Percentiles rank a stretch among this genome's conserved stretches.
Conservation (phyloP, 352 stramenopile genomes). For the Globisporangium alternatum region DNA sequence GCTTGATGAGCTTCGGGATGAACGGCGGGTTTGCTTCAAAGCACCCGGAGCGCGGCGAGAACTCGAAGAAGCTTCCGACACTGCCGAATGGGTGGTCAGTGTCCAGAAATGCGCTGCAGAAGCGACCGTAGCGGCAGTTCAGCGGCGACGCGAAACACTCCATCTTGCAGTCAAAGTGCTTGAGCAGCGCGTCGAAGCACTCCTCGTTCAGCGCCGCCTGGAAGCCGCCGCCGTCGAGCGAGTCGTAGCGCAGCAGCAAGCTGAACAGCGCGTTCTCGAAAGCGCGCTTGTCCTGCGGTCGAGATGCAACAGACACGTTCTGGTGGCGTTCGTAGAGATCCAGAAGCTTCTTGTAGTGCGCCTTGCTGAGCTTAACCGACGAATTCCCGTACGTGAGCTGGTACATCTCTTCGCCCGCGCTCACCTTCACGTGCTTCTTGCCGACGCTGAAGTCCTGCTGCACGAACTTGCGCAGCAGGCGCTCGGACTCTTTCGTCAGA, state of each 20-base stretch:
- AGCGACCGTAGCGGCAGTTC: constrained; percentile 90
- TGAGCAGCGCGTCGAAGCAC: constrained; percentile 90
- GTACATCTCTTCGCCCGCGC: constrained; percentile 29
- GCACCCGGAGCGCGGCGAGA: constrained; percentile 76
- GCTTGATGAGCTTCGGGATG: constrained; percentile 89
- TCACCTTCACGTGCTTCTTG: constrained; percentile 51
- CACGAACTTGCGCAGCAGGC: constrained; percentile 46
- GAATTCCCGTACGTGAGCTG: constrained; percentile 63
- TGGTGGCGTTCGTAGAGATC: constrained; percentile 69
- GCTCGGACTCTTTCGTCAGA: constrained; percentile 50
- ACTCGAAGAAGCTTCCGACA: constrained; percentile 93
- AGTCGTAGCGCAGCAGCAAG: constrained; percentile 90
- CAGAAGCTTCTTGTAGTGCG: constrained; percentile 87
- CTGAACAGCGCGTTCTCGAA: constrained; percentile 87
- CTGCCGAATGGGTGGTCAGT: constrained; percentile 89
- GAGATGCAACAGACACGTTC: constrained; percentile 14
- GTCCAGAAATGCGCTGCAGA: constrained; percentile 90
- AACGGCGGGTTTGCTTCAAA: constrained; percentile 96
- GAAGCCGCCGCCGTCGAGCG: constrained; percentile 91
- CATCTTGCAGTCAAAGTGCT: constrained; percentile 90
- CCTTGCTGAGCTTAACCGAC: constrained; percentile 76
- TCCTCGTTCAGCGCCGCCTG: constrained; percentile 90
- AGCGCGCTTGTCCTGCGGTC: constrained; percentile 23
- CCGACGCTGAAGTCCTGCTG: constrained; percentile 40
- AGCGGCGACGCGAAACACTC: constrained; percentile 95